phyloP scores from a whole-genome alignment of 108 stramenopile species.

The Schizochytrium sp. region DNA sequence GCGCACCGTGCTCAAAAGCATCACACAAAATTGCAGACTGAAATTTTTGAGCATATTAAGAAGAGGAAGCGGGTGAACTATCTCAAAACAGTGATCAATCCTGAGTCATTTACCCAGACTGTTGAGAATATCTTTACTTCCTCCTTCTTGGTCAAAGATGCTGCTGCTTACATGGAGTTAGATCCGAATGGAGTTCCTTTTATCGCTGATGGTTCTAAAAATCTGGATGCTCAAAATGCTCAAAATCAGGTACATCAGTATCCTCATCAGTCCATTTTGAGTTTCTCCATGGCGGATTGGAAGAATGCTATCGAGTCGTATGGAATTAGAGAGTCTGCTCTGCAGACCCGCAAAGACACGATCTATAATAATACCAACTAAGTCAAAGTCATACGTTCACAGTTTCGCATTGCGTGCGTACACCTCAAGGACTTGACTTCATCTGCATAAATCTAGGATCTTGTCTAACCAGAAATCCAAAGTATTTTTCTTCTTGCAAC shows the following conservation, averaged over 20 bases:
- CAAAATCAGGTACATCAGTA: too few relatives aligned
- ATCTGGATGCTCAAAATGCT: too few relatives aligned
- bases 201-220: too few relatives aligned
- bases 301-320: neutral
- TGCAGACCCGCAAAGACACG: neutral
- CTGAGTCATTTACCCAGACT: constrained; percentile 53
- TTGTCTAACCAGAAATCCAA: too few relatives aligned
- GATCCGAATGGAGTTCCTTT: too few relatives aligned
- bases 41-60: neutral
- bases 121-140: constrained; percentile 42
- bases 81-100: constrained; percentile 21
- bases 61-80: neutral
- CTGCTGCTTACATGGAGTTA: neutral
- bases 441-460: neutral
- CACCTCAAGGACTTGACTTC: neutral
- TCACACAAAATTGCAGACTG: constrained; percentile 24
- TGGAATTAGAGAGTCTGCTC: neutral
- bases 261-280: neutral
- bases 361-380: neutral
- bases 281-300: neutral
- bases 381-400: neutral
- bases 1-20: neutral
- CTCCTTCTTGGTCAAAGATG: constrained; percentile 20
- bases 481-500: too few relatives aligned
- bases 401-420: neutral